phyloP scores from a whole-genome alignment of 2,329 filamentous ascomycete genomes.

The Ophiognomonia clavigignenti-juglandacearum region DNA sequence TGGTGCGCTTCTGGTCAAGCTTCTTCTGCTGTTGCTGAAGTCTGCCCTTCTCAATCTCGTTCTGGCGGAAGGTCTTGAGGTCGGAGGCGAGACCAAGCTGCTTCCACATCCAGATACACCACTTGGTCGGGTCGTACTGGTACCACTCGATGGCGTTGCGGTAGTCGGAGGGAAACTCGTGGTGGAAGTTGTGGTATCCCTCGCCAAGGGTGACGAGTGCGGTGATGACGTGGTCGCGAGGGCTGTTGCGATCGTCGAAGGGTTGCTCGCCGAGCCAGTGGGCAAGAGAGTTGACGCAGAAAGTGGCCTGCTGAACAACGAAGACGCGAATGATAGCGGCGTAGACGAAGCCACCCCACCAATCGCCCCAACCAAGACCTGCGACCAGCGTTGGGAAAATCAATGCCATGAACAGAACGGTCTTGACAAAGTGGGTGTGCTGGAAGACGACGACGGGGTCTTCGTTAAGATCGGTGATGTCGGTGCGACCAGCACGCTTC shows the following conservation, averaged over 20 bases:
- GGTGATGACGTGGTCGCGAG: conserved; percentile 82
- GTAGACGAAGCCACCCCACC: conserved; percentile 77
- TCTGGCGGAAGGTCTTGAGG: conserved; percentile 84
- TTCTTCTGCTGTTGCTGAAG: conserved; percentile 90
- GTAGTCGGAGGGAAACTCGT: conserved; percentile 92
- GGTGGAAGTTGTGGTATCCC: conserved; percentile 94
- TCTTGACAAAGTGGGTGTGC: conserved; percentile 81
- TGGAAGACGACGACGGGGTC: conserved; percentile 83
- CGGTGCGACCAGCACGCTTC: conserved; percentile 80
- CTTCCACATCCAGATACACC: conserved; percentile 82
- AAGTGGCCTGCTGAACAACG: conserved; percentile 87
- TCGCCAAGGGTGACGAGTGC: conserved; percentile 77
- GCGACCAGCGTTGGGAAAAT: conserved; percentile 70
- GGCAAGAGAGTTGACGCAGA: conserved; percentile 87
- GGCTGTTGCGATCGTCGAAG: conserved; percentile 89
- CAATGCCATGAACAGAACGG: conserved; percentile 71
- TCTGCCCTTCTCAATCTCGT: conserved; percentile 89
- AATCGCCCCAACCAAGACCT: conserved; percentile 77
- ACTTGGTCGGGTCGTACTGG: conserved; percentile 91
- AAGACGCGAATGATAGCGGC: conserved; percentile 81
- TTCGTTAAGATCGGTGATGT: conserved; percentile 84
- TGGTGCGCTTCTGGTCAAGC: conserved; percentile 78
- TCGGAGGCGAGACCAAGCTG: conserved; percentile 78
- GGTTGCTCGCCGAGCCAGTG: conserved; percentile 92
- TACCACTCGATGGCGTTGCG: conserved; percentile 88